Conservation (phyloP, 2,329 filamentous ascomycete species). For the Tolypocladium tropicale region DNA sequence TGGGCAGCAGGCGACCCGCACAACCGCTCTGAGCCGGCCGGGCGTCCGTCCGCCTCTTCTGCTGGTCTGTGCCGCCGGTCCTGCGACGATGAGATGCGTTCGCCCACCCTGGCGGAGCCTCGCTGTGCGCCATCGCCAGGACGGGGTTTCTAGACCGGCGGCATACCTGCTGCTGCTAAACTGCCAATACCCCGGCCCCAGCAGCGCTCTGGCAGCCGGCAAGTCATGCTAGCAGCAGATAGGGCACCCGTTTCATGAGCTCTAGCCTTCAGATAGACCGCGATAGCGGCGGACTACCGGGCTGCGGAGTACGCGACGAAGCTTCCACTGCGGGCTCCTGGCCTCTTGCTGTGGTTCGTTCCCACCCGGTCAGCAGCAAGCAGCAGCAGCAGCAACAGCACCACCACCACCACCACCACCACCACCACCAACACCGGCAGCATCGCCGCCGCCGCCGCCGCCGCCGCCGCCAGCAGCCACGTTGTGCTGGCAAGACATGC, state of each 20-base stretch:
- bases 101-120: background rate
- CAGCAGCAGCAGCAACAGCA: too few species aligned
- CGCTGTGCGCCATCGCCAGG: background rate
- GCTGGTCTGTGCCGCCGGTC: background rate
- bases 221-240: background rate
- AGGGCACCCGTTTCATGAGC: background rate
- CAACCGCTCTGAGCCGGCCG: background rate
- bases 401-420: too few species aligned
- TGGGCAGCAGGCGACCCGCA: background rate
- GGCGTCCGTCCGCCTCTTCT: background rate
- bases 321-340: background rate
- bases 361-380: too few species aligned
- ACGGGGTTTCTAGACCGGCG: background rate
- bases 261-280: background rate
- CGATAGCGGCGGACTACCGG: background rate
- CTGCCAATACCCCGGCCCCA: background rate
- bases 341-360: too few species aligned
- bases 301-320: background rate
- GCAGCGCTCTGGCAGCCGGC: background rate
- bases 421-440: too few species aligned
- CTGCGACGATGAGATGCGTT: background rate
- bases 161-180: background rate
- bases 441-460: too few species aligned
- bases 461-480: background rate
- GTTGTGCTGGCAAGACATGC: background rate